Conservation (phyloP, 2,329 filamentous ascomycete genomes). For the Botrytis aclada region DNA sequence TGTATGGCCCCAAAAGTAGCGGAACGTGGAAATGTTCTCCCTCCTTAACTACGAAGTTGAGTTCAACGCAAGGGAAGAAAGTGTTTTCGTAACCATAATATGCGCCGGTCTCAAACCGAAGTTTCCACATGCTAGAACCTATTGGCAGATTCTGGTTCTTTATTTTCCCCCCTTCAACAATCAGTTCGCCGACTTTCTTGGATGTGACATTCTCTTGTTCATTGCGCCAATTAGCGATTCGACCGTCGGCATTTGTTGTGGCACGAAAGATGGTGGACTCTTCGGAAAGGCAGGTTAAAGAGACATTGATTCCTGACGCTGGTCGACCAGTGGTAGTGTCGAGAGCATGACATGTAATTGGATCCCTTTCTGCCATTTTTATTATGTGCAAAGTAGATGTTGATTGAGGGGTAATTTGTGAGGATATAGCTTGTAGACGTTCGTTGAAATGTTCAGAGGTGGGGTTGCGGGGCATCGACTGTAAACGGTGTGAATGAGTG, state of each 20-base stretch:
- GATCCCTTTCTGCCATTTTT: conserved; percentile 42
- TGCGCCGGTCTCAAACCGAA: conserved; percentile 68
- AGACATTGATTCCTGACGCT: conserved; percentile 63
- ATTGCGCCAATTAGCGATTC: conserved; percentile 61
- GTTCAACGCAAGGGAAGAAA: conserved; percentile 56
- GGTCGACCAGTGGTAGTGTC: conserved; percentile 75
- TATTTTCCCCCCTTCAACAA: conserved; percentile 19
- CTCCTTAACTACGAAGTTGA: conserved; percentile 50
- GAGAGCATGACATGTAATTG: conserved; percentile 84
- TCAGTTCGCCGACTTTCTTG: conserved; percentile 18
- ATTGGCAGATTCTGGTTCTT: conserved; percentile 21
- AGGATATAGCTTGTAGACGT: conserved; percentile 10
- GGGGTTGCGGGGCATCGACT: conserved; percentile 12
- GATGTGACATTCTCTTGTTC: not conserved
- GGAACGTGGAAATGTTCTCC: conserved; percentile 77
- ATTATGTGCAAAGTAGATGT: not conserved
- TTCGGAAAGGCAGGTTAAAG: conserved; percentile 27
- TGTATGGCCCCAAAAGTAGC: conserved; percentile 71
- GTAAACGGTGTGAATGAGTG: not conserved
- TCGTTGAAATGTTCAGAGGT: conserved; percentile 4
- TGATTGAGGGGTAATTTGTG: not conserved
- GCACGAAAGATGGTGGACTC: conserved; percentile 54
- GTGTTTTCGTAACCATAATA: conserved; percentile 66
- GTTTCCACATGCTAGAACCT: conserved; percentile 53
- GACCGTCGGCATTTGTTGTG: conserved; percentile 73